These are phyloP conservation scores for Hypoxylon cercidicola DNA, from an alignment of 495 filamentous ascomycete species.

Conservation along the genomic window DNA sequence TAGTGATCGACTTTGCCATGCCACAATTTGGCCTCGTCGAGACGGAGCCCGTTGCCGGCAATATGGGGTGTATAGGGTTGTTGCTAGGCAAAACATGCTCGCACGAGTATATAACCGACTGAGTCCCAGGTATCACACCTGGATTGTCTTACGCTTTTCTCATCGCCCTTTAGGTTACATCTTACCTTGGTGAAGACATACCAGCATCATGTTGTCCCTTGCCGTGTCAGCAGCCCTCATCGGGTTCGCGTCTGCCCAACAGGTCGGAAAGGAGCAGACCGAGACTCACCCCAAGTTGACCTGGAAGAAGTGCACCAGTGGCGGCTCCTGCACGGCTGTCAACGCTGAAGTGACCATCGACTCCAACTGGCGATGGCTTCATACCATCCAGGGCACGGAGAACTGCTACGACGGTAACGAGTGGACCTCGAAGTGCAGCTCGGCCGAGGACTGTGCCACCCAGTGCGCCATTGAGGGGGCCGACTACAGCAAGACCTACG, in stretches of 20 bases:
- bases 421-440: slow-evolving; percentile 57
- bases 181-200: slow-evolving; percentile 32
- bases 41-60: slow-evolving; percentile 41
- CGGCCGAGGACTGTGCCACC: slow-evolving; percentile 50
- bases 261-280: slow-evolving; percentile 63
- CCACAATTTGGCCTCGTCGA: slow-evolving; percentile 29
- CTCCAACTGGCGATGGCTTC: slow-evolving; percentile 65
- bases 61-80: slow-evolving; percentile 34
- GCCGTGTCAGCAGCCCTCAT: slow-evolving; percentile 54
- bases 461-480: slow-evolving; percentile 62
- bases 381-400: slow-evolving; percentile 45
- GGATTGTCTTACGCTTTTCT: slow-evolving; percentile 28
- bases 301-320: slow-evolving; percentile 66
- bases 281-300: slow-evolving; percentile 68
- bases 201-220: slow-evolving; percentile 47
- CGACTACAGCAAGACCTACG: slow-evolving; percentile 60
- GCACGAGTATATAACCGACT: slow-evolving; percentile 35
- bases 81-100: slow-evolving; percentile 19
- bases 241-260: slow-evolving; percentile 60
- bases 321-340: slow-evolving; percentile 60
- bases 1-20: slow-evolving; percentile 39
- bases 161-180: slow-evolving; percentile 24
- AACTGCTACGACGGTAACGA: slow-evolving; percentile 65
- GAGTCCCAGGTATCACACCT: slow-evolving; percentile 26
- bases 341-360: slow-evolving; percentile 58